Base-by-base conservation (phyloP, 2,329 filamentous ascomycete genomes). In the Fusarium sp. region DNA sequence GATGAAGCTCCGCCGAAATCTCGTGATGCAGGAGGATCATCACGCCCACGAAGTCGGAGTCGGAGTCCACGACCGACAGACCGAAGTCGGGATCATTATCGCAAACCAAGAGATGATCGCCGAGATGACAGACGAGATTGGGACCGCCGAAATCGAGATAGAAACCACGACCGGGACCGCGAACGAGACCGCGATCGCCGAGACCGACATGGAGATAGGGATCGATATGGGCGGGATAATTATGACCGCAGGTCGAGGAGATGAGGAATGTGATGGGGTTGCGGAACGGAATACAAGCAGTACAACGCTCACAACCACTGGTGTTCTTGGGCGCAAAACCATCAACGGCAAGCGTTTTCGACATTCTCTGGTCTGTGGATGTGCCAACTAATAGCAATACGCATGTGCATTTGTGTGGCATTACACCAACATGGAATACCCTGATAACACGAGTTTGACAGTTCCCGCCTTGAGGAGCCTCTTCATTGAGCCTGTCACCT, bases 91-190 rank as follows among this genome's bases (percentile, higher is more conserved):
- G 65, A 70, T 15, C 59, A 66, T 36, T 57, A 65, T 53, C 69
- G 70, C 23, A 67, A 63, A 42, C 46, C 63, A 42, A 62, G 68
- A 37, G 71, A 73, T 27, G 61, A 67, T 31, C 48, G 56, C 4
- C 61, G 61, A 52, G 66, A 68, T 23, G 71, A 72, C 35, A 61
- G 70, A 47, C 70, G 71, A 49, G 67, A 70, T 33, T 63, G 59
- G 49, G 63, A 68, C 36, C 59, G 63, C 38, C 56, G 71, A 48
- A 68, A 71, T 36, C 56, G 57, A 48, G 68, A 69, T 53, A 56
- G 60, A 43, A 56, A 75, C 31, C 63, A 71, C 32, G 67, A 72
- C 66, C 70, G 65, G 65, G 72, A 72, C 53, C 71, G 69, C 33
- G 66, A 72, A 57, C 71, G 66, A 36, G 42, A 55, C 32, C 43